phyloP scores from a whole-genome alignment of 176 grass and related monocot species.

The Oryza glaberrima region DNA sequence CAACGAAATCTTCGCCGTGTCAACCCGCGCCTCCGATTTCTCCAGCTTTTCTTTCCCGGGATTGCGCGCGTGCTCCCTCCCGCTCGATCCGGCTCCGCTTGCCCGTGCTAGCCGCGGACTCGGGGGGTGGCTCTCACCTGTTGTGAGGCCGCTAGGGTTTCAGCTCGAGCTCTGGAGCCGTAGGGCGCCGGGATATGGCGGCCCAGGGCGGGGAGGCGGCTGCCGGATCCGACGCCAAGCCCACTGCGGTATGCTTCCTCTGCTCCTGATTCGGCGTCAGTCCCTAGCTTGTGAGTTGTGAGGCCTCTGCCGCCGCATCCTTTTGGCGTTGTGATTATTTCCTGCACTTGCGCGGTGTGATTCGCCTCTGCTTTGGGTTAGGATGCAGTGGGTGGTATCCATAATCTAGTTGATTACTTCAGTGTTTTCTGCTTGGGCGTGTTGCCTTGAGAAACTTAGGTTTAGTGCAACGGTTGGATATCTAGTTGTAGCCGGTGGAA shows the following conservation, averaged over 20 bases:
- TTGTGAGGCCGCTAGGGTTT: constrained; percentile 10
- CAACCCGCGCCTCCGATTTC: neutral
- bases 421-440: neutral
- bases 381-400: neutral
- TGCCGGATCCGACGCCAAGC: constrained; percentile 36
- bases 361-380: neutral
- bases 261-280: constrained; percentile 4
- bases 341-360: neutral
- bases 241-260: constrained; percentile 49
- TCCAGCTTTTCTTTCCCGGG: neutral
- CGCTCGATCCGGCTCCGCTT: neutral
- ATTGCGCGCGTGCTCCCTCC: neutral
- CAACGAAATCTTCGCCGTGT: neutral
- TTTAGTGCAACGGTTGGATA: neutral
- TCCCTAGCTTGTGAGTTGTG: neutral
- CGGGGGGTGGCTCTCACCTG: neutral
- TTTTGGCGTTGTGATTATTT: neutral
- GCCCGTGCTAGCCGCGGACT: neutral
- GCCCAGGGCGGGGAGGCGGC: constrained; percentile 57
- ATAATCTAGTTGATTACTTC: neutral
- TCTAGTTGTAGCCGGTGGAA: neutral
- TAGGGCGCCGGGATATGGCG: constrained; percentile 37
- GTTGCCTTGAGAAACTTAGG: neutral
- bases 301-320: neutral
- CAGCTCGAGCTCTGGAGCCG: constrained; percentile 19